Percentiles rank a stretch among this genome's conserved stretches.
Evolutionary conservation across 1,284 basidiomycete genomes (phyloP).

Genomic region (Ustilago loliicola): DNA sequence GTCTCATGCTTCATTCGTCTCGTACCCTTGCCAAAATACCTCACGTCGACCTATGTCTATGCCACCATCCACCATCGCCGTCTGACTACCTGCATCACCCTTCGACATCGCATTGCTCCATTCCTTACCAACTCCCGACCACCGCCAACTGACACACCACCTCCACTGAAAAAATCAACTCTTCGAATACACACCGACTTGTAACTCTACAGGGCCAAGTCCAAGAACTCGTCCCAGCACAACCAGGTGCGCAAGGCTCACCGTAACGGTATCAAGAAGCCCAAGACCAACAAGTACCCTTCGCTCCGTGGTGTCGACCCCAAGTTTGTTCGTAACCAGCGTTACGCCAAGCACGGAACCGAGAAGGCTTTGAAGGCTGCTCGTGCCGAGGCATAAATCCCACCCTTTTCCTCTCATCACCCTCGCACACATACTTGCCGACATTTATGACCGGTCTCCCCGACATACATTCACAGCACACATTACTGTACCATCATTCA

Average conservation of each 20-base stretch:
- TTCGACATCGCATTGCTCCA: neutral
- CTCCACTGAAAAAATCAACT: neutral
- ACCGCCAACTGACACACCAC: neutral
- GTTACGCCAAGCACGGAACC: conserved; percentile 82
- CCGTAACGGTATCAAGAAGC: conserved; percentile 79
- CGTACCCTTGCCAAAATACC: no score
- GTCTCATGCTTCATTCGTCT: no score
- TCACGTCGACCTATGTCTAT: no score
- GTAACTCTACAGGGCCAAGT: conserved; percentile 62
- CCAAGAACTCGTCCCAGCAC: conserved; percentile 69
- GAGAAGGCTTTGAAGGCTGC: conserved; percentile 74
- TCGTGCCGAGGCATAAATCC: conserved; percentile 51
- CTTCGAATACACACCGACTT: neutral
- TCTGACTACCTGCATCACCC: neutral
- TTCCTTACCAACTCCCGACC: neutral
- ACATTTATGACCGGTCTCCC: conserved; percentile 7
- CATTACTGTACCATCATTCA: conserved; percentile 24
- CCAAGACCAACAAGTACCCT: conserved; percentile 79
- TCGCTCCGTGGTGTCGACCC: conserved; percentile 90
- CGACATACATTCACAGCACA: neutral
- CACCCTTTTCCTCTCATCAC: neutral
- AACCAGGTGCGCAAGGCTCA: conserved; percentile 85
- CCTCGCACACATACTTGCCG: no score
- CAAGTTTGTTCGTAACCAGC: conserved; percentile 91
- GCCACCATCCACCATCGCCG: neutral